Conservation (phyloP, 805 yeast species). For the Wickerhamiella galacta region DNA sequence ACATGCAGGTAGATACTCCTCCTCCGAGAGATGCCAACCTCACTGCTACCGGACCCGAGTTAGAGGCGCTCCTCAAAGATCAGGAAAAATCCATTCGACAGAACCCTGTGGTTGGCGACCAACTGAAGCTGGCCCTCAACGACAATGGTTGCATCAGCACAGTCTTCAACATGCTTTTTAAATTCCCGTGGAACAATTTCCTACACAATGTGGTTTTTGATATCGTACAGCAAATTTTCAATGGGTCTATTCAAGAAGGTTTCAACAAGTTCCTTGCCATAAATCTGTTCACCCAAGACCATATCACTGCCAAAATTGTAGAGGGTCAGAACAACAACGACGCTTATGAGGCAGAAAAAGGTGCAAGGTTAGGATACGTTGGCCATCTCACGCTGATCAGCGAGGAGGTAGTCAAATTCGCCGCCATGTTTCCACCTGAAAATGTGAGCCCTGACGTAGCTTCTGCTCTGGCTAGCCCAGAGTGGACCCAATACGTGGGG, state of each 20-base stretch:
- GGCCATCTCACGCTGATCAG: constrained; percentile 91
- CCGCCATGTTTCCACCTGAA: constrained; percentile 41
- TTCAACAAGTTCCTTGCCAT: constrained; percentile 62
- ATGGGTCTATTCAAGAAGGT: constrained; percentile 72
- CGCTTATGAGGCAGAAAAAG: constrained; percentile 39
- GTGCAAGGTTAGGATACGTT: constrained; percentile 77
- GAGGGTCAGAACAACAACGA: constrained; percentile 46
- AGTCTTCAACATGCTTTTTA: constrained; percentile 59
- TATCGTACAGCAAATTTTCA: constrained; percentile 82
- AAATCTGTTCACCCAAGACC: constrained; percentile 53
- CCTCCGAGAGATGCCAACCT: no score
- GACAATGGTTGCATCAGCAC: constrained; percentile 55
- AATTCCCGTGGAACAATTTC: constrained; percentile 92
- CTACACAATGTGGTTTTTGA: constrained; percentile 96
- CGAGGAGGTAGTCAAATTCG: constrained; percentile 87
- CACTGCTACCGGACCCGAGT: no score
- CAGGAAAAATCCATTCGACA: constrained; percentile 25
- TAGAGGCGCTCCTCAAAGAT: constrained; percentile 13
- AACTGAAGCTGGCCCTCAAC: constrained; percentile 61
- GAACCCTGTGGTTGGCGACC: constrained; percentile 71
- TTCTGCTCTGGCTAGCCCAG: constrained; percentile 31
- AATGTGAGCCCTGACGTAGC: constrained; percentile 38
- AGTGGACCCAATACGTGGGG: constrained; percentile 72
- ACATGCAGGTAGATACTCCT: no score
- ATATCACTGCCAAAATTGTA: constrained; percentile 40